Percentiles rank a stretch among this genome's conserved stretches.
These are phyloP conservation scores for Nicotiana tomentosiformis DNA, from an alignment of 257 asterid species.

Conservation along the genomic window DNA sequence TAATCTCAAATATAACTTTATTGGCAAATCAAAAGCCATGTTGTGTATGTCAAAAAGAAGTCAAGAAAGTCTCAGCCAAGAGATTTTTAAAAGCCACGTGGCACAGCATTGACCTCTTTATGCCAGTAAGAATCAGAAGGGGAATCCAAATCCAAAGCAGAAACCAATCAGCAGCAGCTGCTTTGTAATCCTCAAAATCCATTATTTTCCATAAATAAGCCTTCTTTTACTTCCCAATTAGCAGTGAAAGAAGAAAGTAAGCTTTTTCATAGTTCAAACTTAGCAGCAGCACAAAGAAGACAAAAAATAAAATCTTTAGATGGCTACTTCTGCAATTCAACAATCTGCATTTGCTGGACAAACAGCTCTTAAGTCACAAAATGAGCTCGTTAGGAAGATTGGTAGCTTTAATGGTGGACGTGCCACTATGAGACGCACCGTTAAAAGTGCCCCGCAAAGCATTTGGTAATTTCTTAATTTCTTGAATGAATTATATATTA, in stretches of 20 bases:
- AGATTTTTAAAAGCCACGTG: conserved; percentile 25
- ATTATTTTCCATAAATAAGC: conserved; percentile 16
- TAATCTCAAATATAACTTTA: too few relatives aligned
- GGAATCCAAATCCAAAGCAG: conserved; percentile 24
- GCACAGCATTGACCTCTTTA: conserved; percentile 13
- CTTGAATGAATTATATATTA: too few relatives aligned
- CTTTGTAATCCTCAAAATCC: conserved; percentile 33
- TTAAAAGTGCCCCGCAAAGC: conserved; percentile 74
- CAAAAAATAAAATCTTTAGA: background rate
- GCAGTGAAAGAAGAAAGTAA: background rate
- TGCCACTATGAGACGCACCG: conserved; percentile 85
- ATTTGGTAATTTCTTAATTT: conserved; percentile 47
- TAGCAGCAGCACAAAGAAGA: conserved; percentile 5
- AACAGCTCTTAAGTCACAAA: conserved; percentile 56
- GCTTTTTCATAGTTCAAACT: background rate
- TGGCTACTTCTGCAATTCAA: conserved; percentile 74
- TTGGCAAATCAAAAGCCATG: too few relatives aligned
- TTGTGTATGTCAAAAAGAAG: too few relatives aligned
- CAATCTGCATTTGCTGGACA: conserved; percentile 70
- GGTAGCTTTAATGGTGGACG: conserved; percentile 57
- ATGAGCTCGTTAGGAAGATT: conserved; percentile 57
- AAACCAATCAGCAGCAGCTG: conserved; percentile 47
- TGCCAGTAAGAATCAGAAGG: conserved; percentile 15
- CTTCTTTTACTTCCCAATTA: background rate
- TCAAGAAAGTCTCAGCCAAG: too few relatives aligned